Conservation (phyloP, 2,329 filamentous ascomycete genomes). For the Clarireedia sp. region DNA sequence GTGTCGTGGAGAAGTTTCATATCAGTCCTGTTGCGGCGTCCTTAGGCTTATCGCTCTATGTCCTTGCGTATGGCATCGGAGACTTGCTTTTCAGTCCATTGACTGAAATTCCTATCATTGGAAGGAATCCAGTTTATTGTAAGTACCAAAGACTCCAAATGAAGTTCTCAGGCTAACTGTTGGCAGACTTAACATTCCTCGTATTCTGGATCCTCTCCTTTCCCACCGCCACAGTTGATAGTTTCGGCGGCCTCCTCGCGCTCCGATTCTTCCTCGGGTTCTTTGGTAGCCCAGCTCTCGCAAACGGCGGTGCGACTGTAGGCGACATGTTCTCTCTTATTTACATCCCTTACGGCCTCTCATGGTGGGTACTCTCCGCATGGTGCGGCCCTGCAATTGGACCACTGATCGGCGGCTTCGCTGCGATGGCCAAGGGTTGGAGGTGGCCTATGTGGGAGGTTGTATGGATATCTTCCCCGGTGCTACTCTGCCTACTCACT, state of each 20-base stretch:
- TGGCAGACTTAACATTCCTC: conserved; percentile 39
- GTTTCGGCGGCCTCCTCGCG: conserved; percentile 56
- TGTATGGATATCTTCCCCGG: conserved; percentile 50
- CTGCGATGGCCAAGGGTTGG: conserved; percentile 50
- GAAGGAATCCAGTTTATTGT: no score
- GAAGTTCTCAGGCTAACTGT: no score
- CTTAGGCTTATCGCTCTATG: no score
- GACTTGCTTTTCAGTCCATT: no score
- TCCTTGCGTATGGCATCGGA: no score
- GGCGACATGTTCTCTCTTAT: conserved; percentile 47
- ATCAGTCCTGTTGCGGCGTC: no score
- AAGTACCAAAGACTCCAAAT: no score
- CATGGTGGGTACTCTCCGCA: conserved; percentile 49
- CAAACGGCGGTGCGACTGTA: conserved; percentile 46
- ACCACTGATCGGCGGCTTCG: conserved; percentile 52
- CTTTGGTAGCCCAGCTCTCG: conserved; percentile 58
- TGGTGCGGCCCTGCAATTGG: conserved; percentile 49
- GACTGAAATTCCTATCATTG: no score
- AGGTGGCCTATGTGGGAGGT: conserved; percentile 59
- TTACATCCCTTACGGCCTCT: conserved; percentile 49
- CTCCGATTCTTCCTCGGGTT: conserved; percentile 58
- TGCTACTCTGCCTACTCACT: conserved; percentile 53
- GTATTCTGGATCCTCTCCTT: conserved; percentile 57
- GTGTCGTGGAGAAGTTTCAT: no score
- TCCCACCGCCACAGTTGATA: conserved; percentile 53